Evolutionary conservation across 1,139 yeast genomes (phyloP).

Genomic region (Yamadazyma triangularis): DNA sequence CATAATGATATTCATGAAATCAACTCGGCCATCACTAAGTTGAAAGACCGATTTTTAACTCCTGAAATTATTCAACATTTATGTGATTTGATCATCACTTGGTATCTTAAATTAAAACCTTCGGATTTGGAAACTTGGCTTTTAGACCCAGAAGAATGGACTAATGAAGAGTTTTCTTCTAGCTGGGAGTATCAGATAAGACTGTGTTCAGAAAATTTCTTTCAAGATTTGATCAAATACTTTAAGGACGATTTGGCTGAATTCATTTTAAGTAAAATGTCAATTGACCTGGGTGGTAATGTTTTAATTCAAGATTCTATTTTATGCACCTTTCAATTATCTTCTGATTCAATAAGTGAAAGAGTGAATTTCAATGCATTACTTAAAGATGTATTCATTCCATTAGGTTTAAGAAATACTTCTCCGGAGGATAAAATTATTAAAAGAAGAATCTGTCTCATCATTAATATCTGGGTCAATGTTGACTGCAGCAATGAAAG

Average conservation of each 20-base stretch:
- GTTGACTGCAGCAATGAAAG: slow-evolving; percentile 59
- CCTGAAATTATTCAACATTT: slow-evolving; percentile 51
- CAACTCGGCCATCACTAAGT: slow-evolving; percentile 47
- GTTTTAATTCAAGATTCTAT: slow-evolving; percentile 72
- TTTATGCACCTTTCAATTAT: slow-evolving; percentile 74
- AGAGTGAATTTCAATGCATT: slow-evolving; percentile 61
- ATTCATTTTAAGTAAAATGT: slow-evolving; percentile 59
- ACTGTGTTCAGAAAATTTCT: slow-evolving; percentile 85
- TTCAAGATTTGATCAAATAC: slow-evolving; percentile 64
- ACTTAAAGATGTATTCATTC: slow-evolving; percentile 56
- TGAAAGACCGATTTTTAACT: slow-evolving; percentile 56
- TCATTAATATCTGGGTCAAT: slow-evolving; percentile 77
- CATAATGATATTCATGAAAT: slow-evolving; percentile 61
- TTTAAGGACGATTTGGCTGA: slow-evolving; percentile 62
- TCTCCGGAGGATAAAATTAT: slow-evolving; percentile 54
- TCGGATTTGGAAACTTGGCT: slow-evolving; percentile 78
- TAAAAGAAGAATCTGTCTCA: slow-evolving; percentile 69
- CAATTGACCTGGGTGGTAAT: too few relatives aligned
- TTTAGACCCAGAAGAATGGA: slow-evolving; percentile 89
- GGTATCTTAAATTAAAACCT: slow-evolving; percentile 71
- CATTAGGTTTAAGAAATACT: slow-evolving; percentile 52
- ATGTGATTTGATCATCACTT: slow-evolving; percentile 61
- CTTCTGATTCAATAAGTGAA: slow-evolving; percentile 62
- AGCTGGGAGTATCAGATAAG: slow-evolving; percentile 84
- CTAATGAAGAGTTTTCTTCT: slow-evolving; percentile 69